Conservation (phyloP, 169 alveolate genomes). For the Sarcocystis neurona region DNA sequence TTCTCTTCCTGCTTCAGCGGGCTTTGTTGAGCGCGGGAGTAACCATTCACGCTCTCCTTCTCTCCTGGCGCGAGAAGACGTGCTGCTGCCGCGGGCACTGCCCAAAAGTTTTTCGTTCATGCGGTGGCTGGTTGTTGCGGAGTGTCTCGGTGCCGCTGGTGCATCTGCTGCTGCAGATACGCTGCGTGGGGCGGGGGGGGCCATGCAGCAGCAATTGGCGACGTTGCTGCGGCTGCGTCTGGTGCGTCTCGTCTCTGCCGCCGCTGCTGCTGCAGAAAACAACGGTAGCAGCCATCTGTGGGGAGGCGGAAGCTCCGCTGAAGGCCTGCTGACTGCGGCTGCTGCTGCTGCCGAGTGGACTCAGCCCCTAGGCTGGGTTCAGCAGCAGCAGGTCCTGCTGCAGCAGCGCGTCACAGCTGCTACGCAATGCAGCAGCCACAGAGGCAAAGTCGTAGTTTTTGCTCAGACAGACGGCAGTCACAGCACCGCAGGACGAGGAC, state of each 20-base stretch:
- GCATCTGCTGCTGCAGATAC: too few species aligned
- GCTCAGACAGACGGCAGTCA: too few species aligned
- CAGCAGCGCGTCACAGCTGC: neutral
- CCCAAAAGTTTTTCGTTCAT: conserved; percentile 37
- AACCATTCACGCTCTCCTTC: neutral
- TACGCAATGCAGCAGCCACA: too few species aligned
- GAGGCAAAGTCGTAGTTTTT: too few species aligned
- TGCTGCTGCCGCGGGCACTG: conserved; percentile 18
- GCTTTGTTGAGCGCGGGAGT: neutral
- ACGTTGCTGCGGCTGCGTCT: conserved; percentile 52
- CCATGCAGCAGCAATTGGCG: conserved; percentile 37
- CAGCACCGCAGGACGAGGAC: too few species aligned
- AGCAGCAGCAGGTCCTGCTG: conserved; percentile 3
- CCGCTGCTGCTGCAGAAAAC: conserved; percentile 15
- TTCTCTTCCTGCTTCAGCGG: neutral
- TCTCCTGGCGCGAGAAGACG: neutral
- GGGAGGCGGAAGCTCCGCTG: neutral
- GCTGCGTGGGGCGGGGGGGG: conserved; percentile 8
- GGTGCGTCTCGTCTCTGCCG: conserved; percentile 12
- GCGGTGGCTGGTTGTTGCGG: conserved; percentile 53
- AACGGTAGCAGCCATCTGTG: conserved; percentile 40
- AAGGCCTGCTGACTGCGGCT: neutral
- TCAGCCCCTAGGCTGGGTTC: conserved; percentile 20
- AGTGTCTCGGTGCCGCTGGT: conserved; percentile 46
- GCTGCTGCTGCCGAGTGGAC: conserved; percentile 7